A percentile compares a stretch with the other conserved stretches of the same genome.
Conservation (phyloP, 179 eudicot species). For the Heliamphora ciliata region DNA sequence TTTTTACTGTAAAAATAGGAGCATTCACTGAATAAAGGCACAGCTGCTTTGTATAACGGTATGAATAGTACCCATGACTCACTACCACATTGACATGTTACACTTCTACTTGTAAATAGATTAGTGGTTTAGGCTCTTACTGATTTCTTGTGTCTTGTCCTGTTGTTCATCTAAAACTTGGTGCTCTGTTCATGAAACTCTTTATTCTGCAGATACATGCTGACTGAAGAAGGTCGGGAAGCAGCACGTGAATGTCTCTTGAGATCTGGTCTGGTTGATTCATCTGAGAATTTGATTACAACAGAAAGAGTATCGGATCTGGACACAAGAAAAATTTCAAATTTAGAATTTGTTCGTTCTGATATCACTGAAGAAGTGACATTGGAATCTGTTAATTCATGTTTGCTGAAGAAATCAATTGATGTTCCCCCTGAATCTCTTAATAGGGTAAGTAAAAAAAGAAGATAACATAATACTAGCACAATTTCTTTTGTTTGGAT, state of each 20-base stretch:
- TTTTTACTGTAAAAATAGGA: too few species aligned
- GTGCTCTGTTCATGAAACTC: slow-evolving; percentile 6
- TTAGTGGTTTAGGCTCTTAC: not conserved
- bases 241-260: slow-evolving; percentile 71
- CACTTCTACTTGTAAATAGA: not conserved
- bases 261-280: slow-evolving; percentile 62
- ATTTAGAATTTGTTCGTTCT: slow-evolving; percentile 25
- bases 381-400: slow-evolving; percentile 21
- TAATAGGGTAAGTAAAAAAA: slow-evolving; percentile 43
- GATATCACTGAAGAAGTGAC: slow-evolving; percentile 27
- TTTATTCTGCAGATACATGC: slow-evolving; percentile 58
- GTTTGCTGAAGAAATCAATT: slow-evolving; percentile 25
- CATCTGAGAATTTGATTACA: slow-evolving; percentile 23
- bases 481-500: slow-evolving; percentile 13
- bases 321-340: slow-evolving; percentile 23
- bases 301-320: slow-evolving; percentile 20
- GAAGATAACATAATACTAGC: not conserved
- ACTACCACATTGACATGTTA: not conserved
- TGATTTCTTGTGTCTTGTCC: not conserved
- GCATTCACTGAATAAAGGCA: too few species aligned
- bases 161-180: not conserved
- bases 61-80: not conserved
- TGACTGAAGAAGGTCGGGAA: slow-evolving; percentile 64
- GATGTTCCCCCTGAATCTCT: slow-evolving; percentile 51
- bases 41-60: too few species aligned